These are phyloP conservation scores for Mariannaea elegans DNA, from an alignment of 2,329 filamentous ascomycete species.

Conservation along the genomic window DNA sequence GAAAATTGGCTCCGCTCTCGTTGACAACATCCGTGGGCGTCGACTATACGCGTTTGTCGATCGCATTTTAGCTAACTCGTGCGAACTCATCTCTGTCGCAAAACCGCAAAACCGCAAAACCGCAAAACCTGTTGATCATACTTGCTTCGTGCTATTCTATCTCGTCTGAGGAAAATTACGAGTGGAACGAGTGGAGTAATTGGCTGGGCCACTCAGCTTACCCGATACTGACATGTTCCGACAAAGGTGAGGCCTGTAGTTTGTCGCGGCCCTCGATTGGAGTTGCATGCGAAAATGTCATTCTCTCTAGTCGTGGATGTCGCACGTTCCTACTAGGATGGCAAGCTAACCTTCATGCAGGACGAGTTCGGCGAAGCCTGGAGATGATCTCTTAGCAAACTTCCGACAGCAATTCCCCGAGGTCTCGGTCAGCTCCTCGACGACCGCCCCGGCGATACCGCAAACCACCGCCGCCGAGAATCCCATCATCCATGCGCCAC, in stretches of 20 bases:
- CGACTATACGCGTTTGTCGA: not conserved
- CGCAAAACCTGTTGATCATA: not conserved
- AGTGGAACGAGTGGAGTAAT: conserved; percentile 7
- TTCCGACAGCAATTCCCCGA: conserved; percentile 88
- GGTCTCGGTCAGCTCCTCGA: conserved; percentile 62
- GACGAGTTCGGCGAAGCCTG: conserved; percentile 85
- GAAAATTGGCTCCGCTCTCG: conserved; percentile 11
- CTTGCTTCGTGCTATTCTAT: conserved; percentile 13
- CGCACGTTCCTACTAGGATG: not conserved
- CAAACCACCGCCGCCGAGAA: conserved; percentile 45
- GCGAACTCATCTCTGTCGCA: conserved; percentile 20
- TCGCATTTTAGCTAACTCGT: conserved; percentile 15
- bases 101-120: conserved; percentile 6
- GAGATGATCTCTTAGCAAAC: conserved; percentile 82
- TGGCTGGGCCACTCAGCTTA: conserved; percentile 32
- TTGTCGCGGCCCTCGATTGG: not conserved
- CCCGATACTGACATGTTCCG: conserved; percentile 41
- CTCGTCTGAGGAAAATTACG: conserved; percentile 22
- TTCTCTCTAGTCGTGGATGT: not conserved
- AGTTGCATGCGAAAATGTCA: not conserved
- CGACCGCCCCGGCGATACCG: conserved; percentile 52
- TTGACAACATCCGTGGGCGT: conserved; percentile 23
- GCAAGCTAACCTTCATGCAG: conserved; percentile 49
- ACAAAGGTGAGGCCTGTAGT: conserved; percentile 37
- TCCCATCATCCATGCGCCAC: conserved; percentile 29